These are phyloP conservation scores for Priceomyces fermenticarens DNA, from an alignment of 805 yeast genomes.

Conservation along the genomic window DNA sequence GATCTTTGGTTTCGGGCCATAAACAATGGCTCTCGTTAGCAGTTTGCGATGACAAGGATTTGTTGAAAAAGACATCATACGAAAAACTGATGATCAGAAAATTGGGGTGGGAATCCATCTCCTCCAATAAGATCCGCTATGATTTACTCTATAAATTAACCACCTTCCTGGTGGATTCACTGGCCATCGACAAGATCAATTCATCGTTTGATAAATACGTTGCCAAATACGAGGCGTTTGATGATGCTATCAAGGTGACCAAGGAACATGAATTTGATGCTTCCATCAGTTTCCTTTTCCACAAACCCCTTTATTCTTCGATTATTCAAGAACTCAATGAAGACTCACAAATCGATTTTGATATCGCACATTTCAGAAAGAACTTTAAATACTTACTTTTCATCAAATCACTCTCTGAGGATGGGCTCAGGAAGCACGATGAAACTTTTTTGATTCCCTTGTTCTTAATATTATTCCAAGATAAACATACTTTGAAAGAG, in stretches of 20 bases:
- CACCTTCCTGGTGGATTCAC: constrained; percentile 12
- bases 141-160: constrained; percentile 27
- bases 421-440: constrained; percentile 37
- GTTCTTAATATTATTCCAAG: constrained; percentile 27
- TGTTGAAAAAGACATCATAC: constrained; percentile 20
- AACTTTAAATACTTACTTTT: constrained; percentile 32
- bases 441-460: constrained; percentile 38
- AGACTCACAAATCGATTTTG: constrained; percentile 5
- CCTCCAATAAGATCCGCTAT: constrained; percentile 23
- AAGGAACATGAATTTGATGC: constrained; percentile 34
- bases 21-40: constrained; percentile 26
- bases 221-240: constrained; percentile 20
- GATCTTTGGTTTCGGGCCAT: constrained; percentile 15
- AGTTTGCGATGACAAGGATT: constrained; percentile 17
- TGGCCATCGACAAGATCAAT: constrained; percentile 13
- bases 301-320: constrained; percentile 30
- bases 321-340: constrained; percentile 15
- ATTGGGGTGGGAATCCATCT: constrained; percentile 36
- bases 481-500: constrained; percentile 18
- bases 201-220: constrained; percentile 18
- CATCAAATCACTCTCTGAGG: constrained; percentile 35
- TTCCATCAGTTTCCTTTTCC: constrained; percentile 19
- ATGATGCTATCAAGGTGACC: constrained; percentile 23
- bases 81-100: constrained; percentile 31
- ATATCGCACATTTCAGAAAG: constrained; percentile 14